Base-by-base conservation (phyloP, 257 asterid genomes). In the Cinchona pubescens region DNA sequence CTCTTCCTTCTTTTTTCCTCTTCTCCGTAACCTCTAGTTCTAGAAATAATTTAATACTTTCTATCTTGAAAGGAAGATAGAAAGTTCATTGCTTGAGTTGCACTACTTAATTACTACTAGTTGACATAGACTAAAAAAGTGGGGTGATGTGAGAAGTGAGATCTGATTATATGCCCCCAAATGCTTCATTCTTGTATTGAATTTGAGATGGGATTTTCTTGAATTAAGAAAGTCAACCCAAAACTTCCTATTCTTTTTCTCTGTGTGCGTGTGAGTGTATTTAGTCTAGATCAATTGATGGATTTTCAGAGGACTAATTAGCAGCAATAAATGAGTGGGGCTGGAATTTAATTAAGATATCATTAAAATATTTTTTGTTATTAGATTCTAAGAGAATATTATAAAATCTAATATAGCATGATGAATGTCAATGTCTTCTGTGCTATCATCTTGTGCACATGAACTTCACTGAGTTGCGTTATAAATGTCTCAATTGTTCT, bases 321-420 rank as follows among this genome's bases (percentile, higher is more conserved):
- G 51, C 83, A 83, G 78, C 92, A 85, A 77, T 86, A 77, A 72
- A 79, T 78, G 82, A 87, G 72, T 45, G 63, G n/a, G n/a, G n/a
- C n/a, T n/a, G n/a, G n/a, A n/a, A n/a, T n/a, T n/a, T n/a, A n/a
- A n/a, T n/a, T n/a, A n/a, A n/a, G n/a, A n/a, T n/a, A n/a, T n/a
- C n/a, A n/a, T n/a, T n/a, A n/a, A n/a, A n/a, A n/a, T n/a, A n/a
- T n/a, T n/a, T n/a, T n/a, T n/a, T n/a, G n/a, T n/a, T n/a, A n/a
- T n/a, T n/a, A n/a, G n/a, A n/a, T n/a, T n/a, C n/a, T n/a, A n/a
- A n/a, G n/a, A n/a, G n/a, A n/a, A n/a, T n/a, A n/a, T n/a, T n/a
- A n/a, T n/a, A n/a, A n/a, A n/a, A n/a, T n/a, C n/a, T n/a, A n/a
- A n/a, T n/a, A n/a, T n/a, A n/a, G n/a, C n/a, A n/a, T n/a, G n/a